Base-by-base conservation (phyloP, 2,329 filamentous ascomycete genomes). In the Pseudogymnoascus sp. region DNA sequence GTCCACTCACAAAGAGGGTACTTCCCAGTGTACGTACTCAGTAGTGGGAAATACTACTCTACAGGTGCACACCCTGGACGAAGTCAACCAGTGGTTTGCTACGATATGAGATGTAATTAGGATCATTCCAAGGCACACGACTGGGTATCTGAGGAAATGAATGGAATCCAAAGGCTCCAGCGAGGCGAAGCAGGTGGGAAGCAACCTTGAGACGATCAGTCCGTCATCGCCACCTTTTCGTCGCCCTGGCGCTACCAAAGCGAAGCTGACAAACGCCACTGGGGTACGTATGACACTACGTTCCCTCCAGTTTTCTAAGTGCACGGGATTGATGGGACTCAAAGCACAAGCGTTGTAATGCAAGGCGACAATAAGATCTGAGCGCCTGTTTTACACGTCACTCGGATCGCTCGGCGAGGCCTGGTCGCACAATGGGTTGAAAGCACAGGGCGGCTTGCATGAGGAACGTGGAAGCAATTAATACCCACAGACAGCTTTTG, bases 151-250 rank as follows among this genome's bases (percentile, higher is more conserved):
- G 25, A 56, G 28, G 50, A 56, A 56, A 56, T 56, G 50, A 56
- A 56, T 56, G 50, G 50, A 56, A 18, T 16, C 28, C 50, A 56
- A 56, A 31, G 50, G 25, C 28, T 12, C 28, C 50, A 56, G 6
- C 28, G 50, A 56, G 50, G 50, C 47, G 47, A 56, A 56, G 25
- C 25, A 56, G 25, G n/a, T 33, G 47, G 4, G 10, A 56, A 10
- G 25, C 25, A 56, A 56, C 50, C 50, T 33, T 56, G 50, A 28
- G 50, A n/a, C 50, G 50, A 56, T 56, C 50, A 56, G 50, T 56
- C 50, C 50, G 50, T 56, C 50, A 56, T 56, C 50, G 2, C 25
- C 47, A 56, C 28, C 25, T 33, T 21, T 33, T 33, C 25, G 28
- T 33, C 25, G 28, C 50, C 50, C 28, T 33, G 50, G 25, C n/a